Conservation (phyloP, 441 rosid genomes). For the Breynia disticha region DNA sequence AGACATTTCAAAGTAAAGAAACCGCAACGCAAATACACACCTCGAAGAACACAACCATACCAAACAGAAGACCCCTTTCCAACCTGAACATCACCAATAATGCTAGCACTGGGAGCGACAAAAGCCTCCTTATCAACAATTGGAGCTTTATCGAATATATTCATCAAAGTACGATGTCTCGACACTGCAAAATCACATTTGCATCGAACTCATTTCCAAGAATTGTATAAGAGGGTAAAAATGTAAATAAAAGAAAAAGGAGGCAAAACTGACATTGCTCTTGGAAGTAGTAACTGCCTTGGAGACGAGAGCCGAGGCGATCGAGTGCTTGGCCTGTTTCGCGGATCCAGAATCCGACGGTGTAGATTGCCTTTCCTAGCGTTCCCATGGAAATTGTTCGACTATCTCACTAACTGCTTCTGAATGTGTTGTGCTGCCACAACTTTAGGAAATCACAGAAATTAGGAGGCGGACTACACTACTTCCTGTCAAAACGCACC, state of each 20-base stretch:
- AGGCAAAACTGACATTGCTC: slow-evolving; percentile 62
- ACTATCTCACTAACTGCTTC: no score
- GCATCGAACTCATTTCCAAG: background rate
- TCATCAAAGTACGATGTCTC: slow-evolving; percentile 90
- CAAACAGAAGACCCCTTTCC: slow-evolving; percentile 81
- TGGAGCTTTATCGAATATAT: slow-evolving; percentile 77
- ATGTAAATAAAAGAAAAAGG: background rate
- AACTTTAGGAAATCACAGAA: no score
- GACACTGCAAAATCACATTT: slow-evolving; percentile 57
- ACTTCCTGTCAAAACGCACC: no score
- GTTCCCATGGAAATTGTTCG: slow-evolving; percentile 95
- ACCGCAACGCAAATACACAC: background rate
- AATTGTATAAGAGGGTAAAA: background rate
- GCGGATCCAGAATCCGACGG: slow-evolving; percentile 91
- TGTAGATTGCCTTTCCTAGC: slow-evolving; percentile 70
- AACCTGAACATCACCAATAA: slow-evolving; percentile 78
- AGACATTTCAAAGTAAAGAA: background rate
- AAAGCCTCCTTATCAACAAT: slow-evolving; percentile 67
- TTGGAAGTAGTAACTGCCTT: slow-evolving; percentile 70
- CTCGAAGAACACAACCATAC: slow-evolving; percentile 43
- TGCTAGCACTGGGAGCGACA: slow-evolving; percentile 77
- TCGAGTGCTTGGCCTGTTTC: slow-evolving; percentile 93
- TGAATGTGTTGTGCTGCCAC: no score
- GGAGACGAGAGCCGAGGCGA: slow-evolving; percentile 91
- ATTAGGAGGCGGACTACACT: no score